Conservation (phyloP, 1,284 basidiomycete genomes). For the Sporisorium iseilematis-ciliati region DNA sequence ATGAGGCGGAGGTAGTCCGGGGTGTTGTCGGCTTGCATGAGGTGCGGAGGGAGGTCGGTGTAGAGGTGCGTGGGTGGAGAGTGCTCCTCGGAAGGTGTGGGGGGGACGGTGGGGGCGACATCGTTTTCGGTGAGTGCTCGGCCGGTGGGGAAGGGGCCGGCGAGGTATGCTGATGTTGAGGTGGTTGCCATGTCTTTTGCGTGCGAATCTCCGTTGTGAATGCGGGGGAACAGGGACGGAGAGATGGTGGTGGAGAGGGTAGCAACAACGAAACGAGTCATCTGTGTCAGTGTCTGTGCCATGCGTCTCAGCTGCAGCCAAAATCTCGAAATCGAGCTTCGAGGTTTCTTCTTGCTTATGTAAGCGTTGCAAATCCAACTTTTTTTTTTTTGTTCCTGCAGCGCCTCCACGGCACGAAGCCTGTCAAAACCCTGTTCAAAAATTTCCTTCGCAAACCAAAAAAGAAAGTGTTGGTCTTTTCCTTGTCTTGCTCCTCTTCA, state of each 20-base stretch:
- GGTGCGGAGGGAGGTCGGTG: slow-evolving; percentile 78
- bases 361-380: slow-evolving; percentile 3
- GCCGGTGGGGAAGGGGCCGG: slow-evolving; percentile 45
- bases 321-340: background rate
- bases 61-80: slow-evolving; percentile 71
- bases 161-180: slow-evolving; percentile 40
- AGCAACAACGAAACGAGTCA: background rate
- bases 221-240: background rate
- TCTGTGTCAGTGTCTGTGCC: background rate
- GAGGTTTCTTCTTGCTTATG: slow-evolving; percentile 15
- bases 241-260: background rate
- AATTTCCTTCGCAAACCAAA: slow-evolving; percentile 4
- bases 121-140: slow-evolving; percentile 42
- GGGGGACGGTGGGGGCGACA: slow-evolving; percentile 30
- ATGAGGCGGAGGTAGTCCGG: slow-evolving; percentile 96
- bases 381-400: background rate
- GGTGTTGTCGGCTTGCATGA: slow-evolving; percentile 78
- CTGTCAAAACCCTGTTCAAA: slow-evolving; percentile 23
- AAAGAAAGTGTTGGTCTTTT: slow-evolving; percentile 10
- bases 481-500: background rate
- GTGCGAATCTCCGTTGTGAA: background rate
- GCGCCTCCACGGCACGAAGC: background rate
- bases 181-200: slow-evolving; percentile 3
- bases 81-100: slow-evolving; percentile 29
- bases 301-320: no score